These are phyloP conservation scores for Mortierella sp. DNA, from an alignment of 371 early-diverging fungal species.

Conservation along the genomic window DNA sequence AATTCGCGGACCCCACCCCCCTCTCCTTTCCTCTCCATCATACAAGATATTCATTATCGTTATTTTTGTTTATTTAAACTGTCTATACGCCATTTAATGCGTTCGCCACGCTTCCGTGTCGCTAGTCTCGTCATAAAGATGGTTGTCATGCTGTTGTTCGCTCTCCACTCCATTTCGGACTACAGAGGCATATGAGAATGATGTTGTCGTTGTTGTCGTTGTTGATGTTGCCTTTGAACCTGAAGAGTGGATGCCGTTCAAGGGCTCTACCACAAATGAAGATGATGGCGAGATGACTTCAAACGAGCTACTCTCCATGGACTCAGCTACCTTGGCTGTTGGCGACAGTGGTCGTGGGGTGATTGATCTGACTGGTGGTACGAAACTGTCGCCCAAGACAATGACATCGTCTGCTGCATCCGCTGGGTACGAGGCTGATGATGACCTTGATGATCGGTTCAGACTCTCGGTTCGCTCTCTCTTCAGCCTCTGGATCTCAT, in stretches of 20 bases:
- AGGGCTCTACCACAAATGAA: constrained; percentile 7
- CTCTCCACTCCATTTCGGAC: constrained; percentile 16
- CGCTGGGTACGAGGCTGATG: constrained; percentile 15
- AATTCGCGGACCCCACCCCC: background rate
- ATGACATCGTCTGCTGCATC: constrained; percentile 14
- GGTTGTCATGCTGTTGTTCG: constrained; percentile 2
- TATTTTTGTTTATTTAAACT: constrained; percentile 1
- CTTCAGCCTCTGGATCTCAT: constrained; percentile 31
- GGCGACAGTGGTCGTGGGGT: constrained; percentile 21
- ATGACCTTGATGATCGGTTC: constrained; percentile 12
- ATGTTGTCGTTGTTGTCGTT: background rate
- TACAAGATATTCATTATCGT: background rate
- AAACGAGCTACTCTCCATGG: constrained; percentile 8
- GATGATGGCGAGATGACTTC: constrained; percentile 20
- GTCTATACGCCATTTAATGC: background rate
- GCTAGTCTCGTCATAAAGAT: constrained; percentile 37
- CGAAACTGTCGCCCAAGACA: constrained; percentile 33
- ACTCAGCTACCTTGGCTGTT: background rate
- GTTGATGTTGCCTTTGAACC: background rate
- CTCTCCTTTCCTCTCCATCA: background rate
- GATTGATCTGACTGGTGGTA: background rate
- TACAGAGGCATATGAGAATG: constrained; percentile 30
- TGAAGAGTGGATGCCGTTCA: background rate
- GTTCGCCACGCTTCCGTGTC: constrained; percentile 47
- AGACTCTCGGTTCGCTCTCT: constrained; percentile 24